Conservation (phyloP, 495 filamentous ascomycete genomes). For the Coniosporium apollinis region DNA sequence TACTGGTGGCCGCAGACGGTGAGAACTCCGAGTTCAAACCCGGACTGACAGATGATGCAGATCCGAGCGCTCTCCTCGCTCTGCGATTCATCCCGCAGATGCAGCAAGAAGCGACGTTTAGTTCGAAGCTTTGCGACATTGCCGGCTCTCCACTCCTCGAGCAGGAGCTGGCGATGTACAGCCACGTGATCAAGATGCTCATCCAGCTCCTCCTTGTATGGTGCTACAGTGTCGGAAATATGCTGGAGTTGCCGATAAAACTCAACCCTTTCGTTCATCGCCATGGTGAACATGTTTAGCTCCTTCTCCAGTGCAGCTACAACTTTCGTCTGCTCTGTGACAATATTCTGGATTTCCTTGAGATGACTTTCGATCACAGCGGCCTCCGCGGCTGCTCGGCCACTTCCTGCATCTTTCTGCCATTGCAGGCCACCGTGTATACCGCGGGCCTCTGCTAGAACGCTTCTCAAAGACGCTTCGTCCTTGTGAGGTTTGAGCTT, state of each 20-base stretch:
- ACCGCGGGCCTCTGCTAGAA: slow-evolving; percentile 50
- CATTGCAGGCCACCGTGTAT: slow-evolving; percentile 44
- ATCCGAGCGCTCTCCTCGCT: slow-evolving; percentile 38
- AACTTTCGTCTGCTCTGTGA: slow-evolving; percentile 47
- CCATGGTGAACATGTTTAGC: slow-evolving; percentile 53
- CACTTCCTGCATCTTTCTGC: slow-evolving; percentile 40
- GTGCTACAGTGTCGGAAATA: slow-evolving; percentile 70
- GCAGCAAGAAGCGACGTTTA: slow-evolving; percentile 54
- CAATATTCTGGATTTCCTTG: slow-evolving; percentile 39
- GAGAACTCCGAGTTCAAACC: slow-evolving; percentile 63
- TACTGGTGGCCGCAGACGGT: slow-evolving; percentile 85
- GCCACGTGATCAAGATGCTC: slow-evolving; percentile 26
- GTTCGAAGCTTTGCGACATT: slow-evolving; percentile 45
- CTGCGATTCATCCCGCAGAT: slow-evolving; percentile 39
- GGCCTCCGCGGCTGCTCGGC: slow-evolving; percentile 48
- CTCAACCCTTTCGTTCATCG: slow-evolving; percentile 67
- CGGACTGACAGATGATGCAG: slow-evolving; percentile 65
- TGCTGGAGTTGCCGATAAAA: slow-evolving; percentile 80
- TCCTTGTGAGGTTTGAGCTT: slow-evolving; percentile 38
- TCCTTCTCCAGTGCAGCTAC: slow-evolving; percentile 46
- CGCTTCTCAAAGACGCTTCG: slow-evolving; percentile 47
- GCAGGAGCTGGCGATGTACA: slow-evolving; percentile 13
- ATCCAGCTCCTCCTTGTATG: slow-evolving; percentile 43
- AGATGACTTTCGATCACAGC: slow-evolving; percentile 40
- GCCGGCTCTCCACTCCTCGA: slow-evolving; percentile 32